Percentiles rank a stretch among this genome's conserved stretches.
Conservation (phyloP, 345 rosid species). For the Microthlaspi erraticum region DNA sequence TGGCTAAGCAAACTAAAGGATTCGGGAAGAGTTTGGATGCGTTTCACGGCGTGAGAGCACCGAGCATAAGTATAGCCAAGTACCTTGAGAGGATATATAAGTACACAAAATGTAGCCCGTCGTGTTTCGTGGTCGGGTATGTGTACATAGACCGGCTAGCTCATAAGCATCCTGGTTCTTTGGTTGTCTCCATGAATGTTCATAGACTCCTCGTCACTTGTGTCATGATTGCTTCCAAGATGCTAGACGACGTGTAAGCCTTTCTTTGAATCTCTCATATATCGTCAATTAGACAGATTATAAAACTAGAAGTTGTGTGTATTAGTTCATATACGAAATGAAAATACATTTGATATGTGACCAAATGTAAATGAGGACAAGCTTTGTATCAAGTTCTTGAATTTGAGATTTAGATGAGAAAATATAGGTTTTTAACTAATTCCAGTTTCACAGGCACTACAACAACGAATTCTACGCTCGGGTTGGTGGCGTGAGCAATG, state of each 20-base stretch:
- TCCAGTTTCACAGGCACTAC: constrained; percentile 57
- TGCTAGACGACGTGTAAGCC: constrained; percentile 87
- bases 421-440: neutral
- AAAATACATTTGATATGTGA: neutral
- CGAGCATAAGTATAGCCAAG: constrained; percentile 71
- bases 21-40: constrained; percentile 67
- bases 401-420: neutral
- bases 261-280: constrained; percentile 34
- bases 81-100: constrained; percentile 88
- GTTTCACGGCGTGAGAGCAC: constrained; percentile 83
- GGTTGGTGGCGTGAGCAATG: constrained; percentile 90
- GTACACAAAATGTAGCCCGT: constrained; percentile 82
- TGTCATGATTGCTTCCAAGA: constrained; percentile 92
- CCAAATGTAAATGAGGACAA: neutral
- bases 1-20: constrained; percentile 44
- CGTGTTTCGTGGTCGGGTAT: constrained; percentile 87
- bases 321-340: neutral
- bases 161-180: constrained; percentile 79
- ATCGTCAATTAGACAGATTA: neutral
- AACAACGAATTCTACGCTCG: constrained; percentile 80
- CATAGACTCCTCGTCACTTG: constrained; percentile 83
- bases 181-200: constrained; percentile 69
- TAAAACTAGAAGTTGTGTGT: neutral
- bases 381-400: constrained; percentile 1
- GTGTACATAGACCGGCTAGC: constrained; percentile 77